Evolutionary conservation across 495 filamentous ascomycete genomes (phyloP).

Genomic region (Lasiosphaeria ovina): DNA sequence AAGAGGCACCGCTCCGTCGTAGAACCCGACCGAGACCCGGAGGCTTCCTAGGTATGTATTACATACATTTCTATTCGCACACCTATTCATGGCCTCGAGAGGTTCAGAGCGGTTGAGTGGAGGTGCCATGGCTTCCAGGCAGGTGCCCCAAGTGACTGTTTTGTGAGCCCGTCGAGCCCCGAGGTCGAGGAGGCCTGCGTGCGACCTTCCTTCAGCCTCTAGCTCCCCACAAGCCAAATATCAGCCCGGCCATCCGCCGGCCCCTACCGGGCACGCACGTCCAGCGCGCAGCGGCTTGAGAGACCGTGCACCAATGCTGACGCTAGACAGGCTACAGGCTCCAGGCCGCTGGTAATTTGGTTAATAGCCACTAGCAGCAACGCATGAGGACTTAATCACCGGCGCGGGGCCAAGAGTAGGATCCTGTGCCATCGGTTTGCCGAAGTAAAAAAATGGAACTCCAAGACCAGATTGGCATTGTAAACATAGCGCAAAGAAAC

Average conservation of each 20-base stretch:
- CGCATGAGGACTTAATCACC: constrained; percentile 23
- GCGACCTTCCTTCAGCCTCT: neutral
- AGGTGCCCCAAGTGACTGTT: neutral
- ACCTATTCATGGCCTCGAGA: too few relatives aligned
- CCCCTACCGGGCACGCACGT: constrained; percentile 9
- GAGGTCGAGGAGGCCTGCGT: neutral
- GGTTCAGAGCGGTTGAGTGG: neutral
- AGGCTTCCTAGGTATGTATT: neutral
- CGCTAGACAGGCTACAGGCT: constrained; percentile 20
- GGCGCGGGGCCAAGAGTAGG: constrained; percentile 4
- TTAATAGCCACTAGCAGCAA: constrained; percentile 25
- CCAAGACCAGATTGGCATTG: neutral
- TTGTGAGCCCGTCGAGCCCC: neutral
- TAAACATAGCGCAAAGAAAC: neutral
- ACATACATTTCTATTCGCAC: too few relatives aligned
- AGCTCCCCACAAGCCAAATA: neutral
- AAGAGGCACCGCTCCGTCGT: neutral
- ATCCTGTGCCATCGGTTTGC: neutral
- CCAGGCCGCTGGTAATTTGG: constrained; percentile 26
- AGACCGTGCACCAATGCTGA: constrained; percentile 21
- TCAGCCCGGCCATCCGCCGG: too few relatives aligned
- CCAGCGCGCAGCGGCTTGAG: constrained; percentile 6
- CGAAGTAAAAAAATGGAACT: constrained; percentile 19
- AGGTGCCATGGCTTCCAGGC: neutral
- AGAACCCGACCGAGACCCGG: neutral